Evolutionary conservation across 1,139 yeast species (phyloP).

Genomic region (Geotrichum fermentans): DNA sequence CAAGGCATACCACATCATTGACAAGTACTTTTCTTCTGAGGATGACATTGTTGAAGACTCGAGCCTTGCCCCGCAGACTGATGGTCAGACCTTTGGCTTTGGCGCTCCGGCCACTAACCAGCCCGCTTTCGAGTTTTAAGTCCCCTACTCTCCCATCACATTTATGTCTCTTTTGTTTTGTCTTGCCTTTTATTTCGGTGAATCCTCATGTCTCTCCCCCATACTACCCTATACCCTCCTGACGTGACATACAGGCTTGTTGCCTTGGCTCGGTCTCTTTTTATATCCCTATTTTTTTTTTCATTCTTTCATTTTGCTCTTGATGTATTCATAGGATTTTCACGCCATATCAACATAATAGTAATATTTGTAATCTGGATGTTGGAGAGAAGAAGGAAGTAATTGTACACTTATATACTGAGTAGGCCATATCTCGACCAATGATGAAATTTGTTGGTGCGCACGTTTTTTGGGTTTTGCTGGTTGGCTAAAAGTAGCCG

Average conservation of each 20-base stretch:
- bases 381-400: too few species aligned
- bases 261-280: neutral
- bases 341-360: neutral
- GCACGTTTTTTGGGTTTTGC: too few species aligned
- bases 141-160: neutral
- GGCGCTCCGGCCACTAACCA: conserved; percentile 46
- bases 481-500: too few species aligned
- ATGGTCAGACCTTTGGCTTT: conserved; percentile 81
- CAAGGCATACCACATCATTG: conserved; percentile 86
- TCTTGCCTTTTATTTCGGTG: neutral
- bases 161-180: neutral
- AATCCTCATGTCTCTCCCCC: neutral
- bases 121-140: conserved; percentile 24
- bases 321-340: conserved; percentile 8
- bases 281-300: neutral
- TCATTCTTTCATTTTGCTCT: neutral
- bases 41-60: conserved; percentile 71
- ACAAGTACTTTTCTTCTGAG: conserved; percentile 74
- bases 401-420: too few species aligned
- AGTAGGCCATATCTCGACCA: too few species aligned
- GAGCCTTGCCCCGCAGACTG: conserved; percentile 72
- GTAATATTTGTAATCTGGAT: conserved; percentile 6
- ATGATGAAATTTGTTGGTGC: too few species aligned
- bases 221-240: conserved; percentile 4
- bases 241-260: neutral